These are phyloP conservation scores for Boletales sp. DNA, from an alignment of 768 basidiomycete species.

Conservation along the genomic window DNA sequence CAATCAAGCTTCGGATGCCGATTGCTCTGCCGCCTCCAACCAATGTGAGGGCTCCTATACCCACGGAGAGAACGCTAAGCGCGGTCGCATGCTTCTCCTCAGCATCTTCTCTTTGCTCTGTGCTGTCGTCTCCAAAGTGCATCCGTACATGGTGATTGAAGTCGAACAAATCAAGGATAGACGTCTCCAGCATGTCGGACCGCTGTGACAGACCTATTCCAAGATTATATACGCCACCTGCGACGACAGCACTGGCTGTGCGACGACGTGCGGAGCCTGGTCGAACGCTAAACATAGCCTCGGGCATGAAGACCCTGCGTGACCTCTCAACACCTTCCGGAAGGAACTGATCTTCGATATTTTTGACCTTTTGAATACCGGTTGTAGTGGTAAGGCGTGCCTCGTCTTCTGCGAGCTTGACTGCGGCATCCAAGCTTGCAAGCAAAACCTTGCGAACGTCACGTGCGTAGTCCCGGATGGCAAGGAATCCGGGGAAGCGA, in stretches of 20 bases:
- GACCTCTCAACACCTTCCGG: constrained; percentile 79
- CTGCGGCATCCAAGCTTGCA: constrained; percentile 75
- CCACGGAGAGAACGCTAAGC: constrained; percentile 68
- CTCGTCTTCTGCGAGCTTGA: constrained; percentile 78
- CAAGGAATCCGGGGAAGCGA: constrained; percentile 76
- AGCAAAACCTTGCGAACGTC: constrained; percentile 79
- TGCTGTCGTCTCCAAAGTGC: constrained; percentile 56
- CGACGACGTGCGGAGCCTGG: constrained; percentile 37
- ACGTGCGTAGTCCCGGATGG: constrained; percentile 81
- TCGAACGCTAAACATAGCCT: constrained; percentile 87
- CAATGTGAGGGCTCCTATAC: constrained; percentile 86
- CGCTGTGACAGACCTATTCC: constrained; percentile 80
- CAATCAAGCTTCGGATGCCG: constrained; percentile 72
- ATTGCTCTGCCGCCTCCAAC: constrained; percentile 73
- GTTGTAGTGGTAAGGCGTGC: constrained; percentile 62
- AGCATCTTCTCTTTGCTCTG: constrained; percentile 22
- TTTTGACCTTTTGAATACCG: constrained; percentile 63
- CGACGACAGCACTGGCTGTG: constrained; percentile 53
- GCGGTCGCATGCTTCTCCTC: constrained; percentile 52
- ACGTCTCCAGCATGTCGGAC: constrained; percentile 73
- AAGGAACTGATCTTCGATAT: constrained; percentile 74
- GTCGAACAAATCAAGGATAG: constrained; percentile 83
- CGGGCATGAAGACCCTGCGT: constrained; percentile 87
- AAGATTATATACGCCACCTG: constrained; percentile 76
- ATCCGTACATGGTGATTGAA: constrained; percentile 73